Conservation (phyloP, 768 basidiomycete genomes). For the Leccinum subgranulosum region DNA sequence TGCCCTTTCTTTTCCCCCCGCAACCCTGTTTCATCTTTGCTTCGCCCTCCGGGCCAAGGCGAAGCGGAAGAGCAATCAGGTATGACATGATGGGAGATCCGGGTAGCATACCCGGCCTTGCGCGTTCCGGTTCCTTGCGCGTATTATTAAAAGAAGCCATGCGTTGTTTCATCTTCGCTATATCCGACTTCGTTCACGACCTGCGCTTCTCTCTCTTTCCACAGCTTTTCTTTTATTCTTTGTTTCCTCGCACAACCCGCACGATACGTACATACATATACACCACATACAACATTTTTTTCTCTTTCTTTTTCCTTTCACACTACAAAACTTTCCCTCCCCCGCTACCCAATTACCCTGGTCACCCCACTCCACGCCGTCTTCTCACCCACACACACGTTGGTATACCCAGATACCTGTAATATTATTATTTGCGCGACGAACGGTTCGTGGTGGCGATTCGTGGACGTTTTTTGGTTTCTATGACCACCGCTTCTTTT, state of each 20-base stretch:
- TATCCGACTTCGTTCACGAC: neutral
- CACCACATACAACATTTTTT: neutral
- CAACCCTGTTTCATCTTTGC: neutral
- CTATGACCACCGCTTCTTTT: neutral
- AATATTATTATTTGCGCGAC: slow-evolving; percentile 33
- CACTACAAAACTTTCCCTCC: neutral
- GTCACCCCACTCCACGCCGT: neutral
- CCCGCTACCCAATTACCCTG: neutral
- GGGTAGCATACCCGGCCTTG: neutral
- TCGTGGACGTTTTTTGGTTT: neutral
- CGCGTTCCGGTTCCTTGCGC: neutral
- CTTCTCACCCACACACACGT: slow-evolving; percentile 8
- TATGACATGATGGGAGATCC: slow-evolving; percentile 7
- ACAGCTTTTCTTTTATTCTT: neutral
- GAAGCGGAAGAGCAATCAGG: slow-evolving; percentile 10
- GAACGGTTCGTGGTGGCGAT: neutral
- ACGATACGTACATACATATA: neutral
- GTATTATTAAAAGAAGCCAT: neutral
- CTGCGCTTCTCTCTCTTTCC: neutral
- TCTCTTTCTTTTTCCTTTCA: slow-evolving; percentile 18
- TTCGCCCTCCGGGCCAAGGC: slow-evolving; percentile 4
- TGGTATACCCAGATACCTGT: slow-evolving; percentile 35
- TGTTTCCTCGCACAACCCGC: neutral
- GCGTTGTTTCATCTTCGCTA: neutral
- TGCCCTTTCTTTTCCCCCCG: neutral